A percentile compares a stretch with the other conserved stretches of the same genome.
These are phyloP conservation scores for Trichoderma sp. DNA, from an alignment of 2,329 filamentous ascomycete species.

Conservation along the genomic window DNA sequence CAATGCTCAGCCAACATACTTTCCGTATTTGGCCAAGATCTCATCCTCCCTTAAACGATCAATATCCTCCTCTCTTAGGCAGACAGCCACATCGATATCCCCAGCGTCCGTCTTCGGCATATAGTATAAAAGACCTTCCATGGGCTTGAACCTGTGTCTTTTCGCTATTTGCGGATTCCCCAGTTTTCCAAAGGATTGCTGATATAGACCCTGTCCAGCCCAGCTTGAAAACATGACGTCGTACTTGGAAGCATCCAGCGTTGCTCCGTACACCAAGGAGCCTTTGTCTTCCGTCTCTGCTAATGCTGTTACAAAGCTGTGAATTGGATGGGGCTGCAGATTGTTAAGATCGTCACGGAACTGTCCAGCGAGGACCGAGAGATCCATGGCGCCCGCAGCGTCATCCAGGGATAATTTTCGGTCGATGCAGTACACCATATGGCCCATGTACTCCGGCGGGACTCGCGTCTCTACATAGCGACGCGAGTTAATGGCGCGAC, in stretches of 20 bases:
- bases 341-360: background rate
- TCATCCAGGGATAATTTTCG: background rate
- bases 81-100: background rate
- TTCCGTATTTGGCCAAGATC: background rate
- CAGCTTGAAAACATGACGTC: background rate
- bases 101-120: background rate
- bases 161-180: background rate
- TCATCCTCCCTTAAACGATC: background rate
- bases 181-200: background rate
- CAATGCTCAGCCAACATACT: background rate
- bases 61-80: background rate
- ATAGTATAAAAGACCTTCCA: background rate
- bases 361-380: background rate
- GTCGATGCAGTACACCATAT: background rate
- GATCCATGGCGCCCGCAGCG: background rate
- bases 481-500: background rate
- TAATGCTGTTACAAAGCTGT: conserved; percentile 1
- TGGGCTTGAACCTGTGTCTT: conserved; percentile 4
- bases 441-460: conserved; percentile 1
- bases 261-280: background rate
- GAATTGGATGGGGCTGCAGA: background rate
- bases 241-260: background rate
- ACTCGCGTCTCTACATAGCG: background rate
- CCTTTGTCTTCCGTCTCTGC: background rate
- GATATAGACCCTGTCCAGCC: background rate